A percentile compares a stretch with the other conserved stretches of the same genome.
Conservation (phyloP, 2,329 filamentous ascomycete genomes). For the Pseudophaeomoniella oleicola region DNA sequence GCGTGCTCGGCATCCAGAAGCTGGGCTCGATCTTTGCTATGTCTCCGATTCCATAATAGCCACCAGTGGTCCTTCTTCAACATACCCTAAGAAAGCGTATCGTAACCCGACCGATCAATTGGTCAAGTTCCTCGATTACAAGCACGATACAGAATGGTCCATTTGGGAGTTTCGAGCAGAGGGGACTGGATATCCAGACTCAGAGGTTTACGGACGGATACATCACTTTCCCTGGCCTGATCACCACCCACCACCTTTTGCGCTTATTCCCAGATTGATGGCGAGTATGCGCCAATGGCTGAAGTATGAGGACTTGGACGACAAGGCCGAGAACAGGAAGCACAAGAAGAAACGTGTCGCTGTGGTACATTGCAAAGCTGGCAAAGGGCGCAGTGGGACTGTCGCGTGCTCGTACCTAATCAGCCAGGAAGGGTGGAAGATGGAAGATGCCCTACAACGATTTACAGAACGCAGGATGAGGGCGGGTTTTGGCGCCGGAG, state of each 20-base stretch:
- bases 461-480: slow-evolving; percentile 82
- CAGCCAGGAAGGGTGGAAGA: slow-evolving; percentile 61
- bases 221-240: slow-evolving; percentile 94
- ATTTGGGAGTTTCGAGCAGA: slow-evolving; percentile 98
- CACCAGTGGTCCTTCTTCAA: slow-evolving; percentile 79
- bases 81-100: slow-evolving; percentile 83
- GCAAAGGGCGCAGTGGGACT: slow-evolving; percentile 85
- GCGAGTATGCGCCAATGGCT: slow-evolving; percentile 88
- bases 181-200: slow-evolving; percentile 81
- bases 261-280: slow-evolving; percentile 75
- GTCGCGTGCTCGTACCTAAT: slow-evolving; percentile 82
- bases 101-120: slow-evolving; percentile 82
- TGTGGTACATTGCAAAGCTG: slow-evolving; percentile 94
- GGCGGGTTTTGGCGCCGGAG: slow-evolving; percentile 71
- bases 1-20: slow-evolving; percentile 68
- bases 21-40: slow-evolving; percentile 87
- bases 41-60: slow-evolving; percentile 65
- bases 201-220: slow-evolving; percentile 71
- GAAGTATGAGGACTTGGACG: slow-evolving; percentile 32
- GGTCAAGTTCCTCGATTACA: slow-evolving; percentile 72
- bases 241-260: slow-evolving; percentile 90
- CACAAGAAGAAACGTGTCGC: slow-evolving; percentile 47
- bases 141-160: slow-evolving; percentile 72
- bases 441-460: slow-evolving; percentile 46
- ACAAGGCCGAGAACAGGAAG: slow-evolving; percentile 11